Conservation (phyloP, 495 filamentous ascomycete genomes). For the Podospora anserina region DNA sequence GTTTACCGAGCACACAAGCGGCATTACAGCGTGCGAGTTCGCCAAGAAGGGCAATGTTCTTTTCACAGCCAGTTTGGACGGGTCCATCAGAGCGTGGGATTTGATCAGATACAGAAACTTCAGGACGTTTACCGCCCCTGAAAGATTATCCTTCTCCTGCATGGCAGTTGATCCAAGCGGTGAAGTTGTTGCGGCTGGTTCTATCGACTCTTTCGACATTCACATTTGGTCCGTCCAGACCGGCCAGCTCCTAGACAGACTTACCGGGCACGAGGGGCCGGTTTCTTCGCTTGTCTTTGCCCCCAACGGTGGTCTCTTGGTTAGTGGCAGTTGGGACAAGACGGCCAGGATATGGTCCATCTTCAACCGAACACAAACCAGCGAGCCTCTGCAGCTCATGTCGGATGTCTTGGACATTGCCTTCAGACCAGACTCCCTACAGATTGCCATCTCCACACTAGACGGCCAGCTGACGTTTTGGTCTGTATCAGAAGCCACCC, state of each 20-base stretch:
- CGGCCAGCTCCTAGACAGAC: conserved; percentile 85
- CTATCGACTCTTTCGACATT: conserved; percentile 92
- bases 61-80: conserved; percentile 91
- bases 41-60: conserved; percentile 90
- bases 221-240: conserved; percentile 99
- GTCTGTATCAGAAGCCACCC: conserved; percentile 81
- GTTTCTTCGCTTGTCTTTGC: conserved; percentile 84
- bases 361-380: conserved; percentile 88
- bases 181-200: conserved; percentile 92
- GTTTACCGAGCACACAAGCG: conserved; percentile 93
- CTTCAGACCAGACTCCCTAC: conserved; percentile 84
- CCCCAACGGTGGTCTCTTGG: conserved; percentile 74
- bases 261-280: conserved; percentile 91
- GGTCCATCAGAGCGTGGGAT: conserved; percentile 94
- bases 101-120: conserved; percentile 95
- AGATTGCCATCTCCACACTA: conserved; percentile 85
- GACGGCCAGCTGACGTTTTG: conserved; percentile 96
- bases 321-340: conserved; percentile 92
- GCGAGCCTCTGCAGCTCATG: conserved; percentile 85
- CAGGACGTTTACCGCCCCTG: conserved; percentile 90
- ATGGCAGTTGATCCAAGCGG: conserved; percentile 95
- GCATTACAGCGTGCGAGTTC: conserved; percentile 93
- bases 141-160: conserved; percentile 84
- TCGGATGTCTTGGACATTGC: conserved; percentile 85
- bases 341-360: conserved; percentile 95